Evolutionary conservation across 129 eudicot genomes (phyloP).

Genomic region (Chrysanthemum seticuspe): DNA sequence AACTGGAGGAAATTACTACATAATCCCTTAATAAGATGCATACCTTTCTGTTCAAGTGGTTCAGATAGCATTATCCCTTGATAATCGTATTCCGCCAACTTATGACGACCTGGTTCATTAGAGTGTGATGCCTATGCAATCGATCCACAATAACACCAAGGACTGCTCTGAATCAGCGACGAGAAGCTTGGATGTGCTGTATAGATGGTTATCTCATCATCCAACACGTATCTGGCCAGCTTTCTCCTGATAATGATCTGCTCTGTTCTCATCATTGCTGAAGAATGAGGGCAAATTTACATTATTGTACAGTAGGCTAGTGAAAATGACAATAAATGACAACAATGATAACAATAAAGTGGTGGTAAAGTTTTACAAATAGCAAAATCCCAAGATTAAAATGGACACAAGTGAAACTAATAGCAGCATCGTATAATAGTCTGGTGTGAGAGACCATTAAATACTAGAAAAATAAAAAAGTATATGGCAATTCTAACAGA

Average conservation of each 20-base stretch:
- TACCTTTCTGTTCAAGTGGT: constrained; percentile 11
- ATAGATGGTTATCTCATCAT: background rate
- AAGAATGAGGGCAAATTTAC: constrained; percentile 8
- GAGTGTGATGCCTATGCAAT: background rate
- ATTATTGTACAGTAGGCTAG: background rate
- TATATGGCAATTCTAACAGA: background rate
- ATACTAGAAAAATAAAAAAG: background rate
- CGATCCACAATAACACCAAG: constrained; percentile 2
- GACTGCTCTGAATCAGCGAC: background rate
- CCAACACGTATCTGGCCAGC: constrained; percentile 13
- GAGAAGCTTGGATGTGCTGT: constrained; percentile 2
- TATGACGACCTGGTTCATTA: constrained; percentile 2
- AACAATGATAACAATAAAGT: background rate
- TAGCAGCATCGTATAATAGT: background rate
- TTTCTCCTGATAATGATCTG: constrained; percentile 12
- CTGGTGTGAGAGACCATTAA: background rate
- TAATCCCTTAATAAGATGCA: background rate
- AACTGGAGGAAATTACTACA: background rate
- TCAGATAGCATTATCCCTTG: constrained; percentile 11
- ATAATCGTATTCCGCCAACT: constrained; percentile 6
- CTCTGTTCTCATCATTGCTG: constrained; percentile 15
- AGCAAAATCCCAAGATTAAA: background rate
- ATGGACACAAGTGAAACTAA: background rate
- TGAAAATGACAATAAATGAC: background rate
- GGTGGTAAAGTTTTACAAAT: background rate